Evolutionary conservation across 345 rosid genomes (phyloP).

Genomic region (Excoecaria agallocha): DNA sequence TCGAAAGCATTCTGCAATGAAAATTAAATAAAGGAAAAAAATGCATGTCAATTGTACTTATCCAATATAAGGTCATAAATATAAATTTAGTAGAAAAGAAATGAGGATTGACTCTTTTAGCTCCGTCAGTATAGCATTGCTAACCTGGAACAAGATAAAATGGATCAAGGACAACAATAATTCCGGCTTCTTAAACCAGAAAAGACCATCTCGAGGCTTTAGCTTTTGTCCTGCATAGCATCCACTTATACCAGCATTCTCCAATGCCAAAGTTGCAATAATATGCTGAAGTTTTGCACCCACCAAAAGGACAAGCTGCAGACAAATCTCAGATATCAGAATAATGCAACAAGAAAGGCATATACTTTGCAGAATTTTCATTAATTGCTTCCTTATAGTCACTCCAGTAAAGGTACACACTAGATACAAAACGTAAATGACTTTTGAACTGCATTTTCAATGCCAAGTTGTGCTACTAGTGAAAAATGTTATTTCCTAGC

Average conservation of each 20-base stretch:
- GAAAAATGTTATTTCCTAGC: neutral
- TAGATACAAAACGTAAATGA: neutral
- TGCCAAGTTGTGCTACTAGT: neutral
- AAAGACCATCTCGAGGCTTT: constrained; percentile 88
- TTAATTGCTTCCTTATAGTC: neutral
- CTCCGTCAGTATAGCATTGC: constrained; percentile 7
- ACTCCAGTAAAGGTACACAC: neutral
- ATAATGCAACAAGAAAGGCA: neutral
- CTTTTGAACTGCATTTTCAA: neutral
- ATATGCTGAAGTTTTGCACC: constrained; percentile 89
- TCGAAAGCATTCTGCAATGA: constrained; percentile 84
- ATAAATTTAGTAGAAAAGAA: neutral
- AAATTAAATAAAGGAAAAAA: constrained; percentile 16
- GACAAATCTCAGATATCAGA: constrained; percentile 15
- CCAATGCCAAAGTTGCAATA: constrained; percentile 84
- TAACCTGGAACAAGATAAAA: constrained; percentile 89
- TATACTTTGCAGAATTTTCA: neutral
- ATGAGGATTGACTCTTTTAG: neutral
- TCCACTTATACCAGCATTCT: constrained; percentile 58
- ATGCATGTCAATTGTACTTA: constrained; percentile 20
- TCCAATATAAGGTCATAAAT: neutral
- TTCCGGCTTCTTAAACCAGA: constrained; percentile 96
- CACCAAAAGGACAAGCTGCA: constrained; percentile 73
- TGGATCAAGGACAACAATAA: constrained; percentile 72
- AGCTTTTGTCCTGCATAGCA: constrained; percentile 45